phyloP scores from a whole-genome alignment of 2,329 filamentous ascomycete genomes.

The Paecilomyces dactylethromorphus region DNA sequence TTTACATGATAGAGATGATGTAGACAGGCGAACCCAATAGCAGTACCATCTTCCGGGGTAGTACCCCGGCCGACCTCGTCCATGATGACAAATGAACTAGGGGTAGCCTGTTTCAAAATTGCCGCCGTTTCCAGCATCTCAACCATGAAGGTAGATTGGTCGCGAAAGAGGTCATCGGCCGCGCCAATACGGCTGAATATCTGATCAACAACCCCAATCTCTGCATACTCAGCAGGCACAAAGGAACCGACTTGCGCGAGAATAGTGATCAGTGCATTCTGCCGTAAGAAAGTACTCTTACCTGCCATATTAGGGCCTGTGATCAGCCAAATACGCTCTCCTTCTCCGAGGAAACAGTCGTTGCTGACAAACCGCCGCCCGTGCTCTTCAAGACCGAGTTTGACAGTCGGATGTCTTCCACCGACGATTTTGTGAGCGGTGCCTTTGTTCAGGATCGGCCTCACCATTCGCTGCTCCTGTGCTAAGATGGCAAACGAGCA shows the following conservation, averaged over 20 bases:
- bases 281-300: slow-evolving; percentile 91
- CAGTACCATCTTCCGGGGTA: slow-evolving; percentile 83
- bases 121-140: slow-evolving; percentile 96
- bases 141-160: slow-evolving; percentile 98
- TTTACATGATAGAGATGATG: slow-evolving; percentile 76
- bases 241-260: slow-evolving; percentile 89
- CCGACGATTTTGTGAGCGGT: slow-evolving; percentile 70
- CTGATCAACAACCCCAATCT: slow-evolving; percentile 88
- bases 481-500: slow-evolving; percentile 80
- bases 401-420: slow-evolving; percentile 88
- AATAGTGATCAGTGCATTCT: slow-evolving; percentile 91
- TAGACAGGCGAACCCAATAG: slow-evolving; percentile 82
- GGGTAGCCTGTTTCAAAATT: slow-evolving; percentile 79
- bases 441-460: slow-evolving; percentile 63
- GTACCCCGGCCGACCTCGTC: slow-evolving; percentile 95
- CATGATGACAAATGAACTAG: slow-evolving; percentile 90
- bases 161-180: slow-evolving; percentile 87
- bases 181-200: slow-evolving; percentile 91
- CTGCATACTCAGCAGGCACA: slow-evolving; percentile 80
- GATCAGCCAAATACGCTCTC: slow-evolving; percentile 62
- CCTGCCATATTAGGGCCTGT: slow-evolving; percentile 96
- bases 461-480: slow-evolving; percentile 62
- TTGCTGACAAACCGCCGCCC: slow-evolving; percentile 79
- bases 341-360: slow-evolving; percentile 75
- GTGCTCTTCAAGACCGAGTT: slow-evolving; percentile 69